Conservation (phyloP, 805 yeast genomes). For the Scheffersomyces stipitis region DNA sequence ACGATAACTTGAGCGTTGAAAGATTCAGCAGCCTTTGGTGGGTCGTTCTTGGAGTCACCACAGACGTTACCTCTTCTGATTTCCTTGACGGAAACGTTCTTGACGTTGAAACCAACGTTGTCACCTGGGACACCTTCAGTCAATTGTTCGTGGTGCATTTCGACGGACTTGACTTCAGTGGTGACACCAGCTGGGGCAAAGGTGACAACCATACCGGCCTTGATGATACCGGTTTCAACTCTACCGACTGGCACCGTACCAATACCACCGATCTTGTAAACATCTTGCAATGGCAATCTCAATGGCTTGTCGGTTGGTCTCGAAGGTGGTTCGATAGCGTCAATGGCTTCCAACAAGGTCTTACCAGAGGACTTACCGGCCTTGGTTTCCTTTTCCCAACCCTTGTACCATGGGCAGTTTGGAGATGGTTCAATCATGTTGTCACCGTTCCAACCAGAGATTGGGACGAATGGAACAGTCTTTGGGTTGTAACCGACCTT, state of each 20-base stretch:
- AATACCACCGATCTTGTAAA: conserved; percentile 90
- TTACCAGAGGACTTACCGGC: conserved; percentile 68
- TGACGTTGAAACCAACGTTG: conserved; percentile 88
- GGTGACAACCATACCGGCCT: conserved; percentile 87
- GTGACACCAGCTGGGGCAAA: conserved; percentile 91
- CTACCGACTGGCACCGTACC: conserved; percentile 94
- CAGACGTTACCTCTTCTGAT: conserved; percentile 91
- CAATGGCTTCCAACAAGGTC: conserved; percentile 84
- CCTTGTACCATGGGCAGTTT: conserved; percentile 88
- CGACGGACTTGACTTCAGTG: conserved; percentile 87
- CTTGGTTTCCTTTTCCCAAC: conserved; percentile 80
- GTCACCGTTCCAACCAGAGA: conserved; percentile 92
- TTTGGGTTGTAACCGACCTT: conserved; percentile 83
- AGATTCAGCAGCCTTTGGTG: conserved; percentile 76
- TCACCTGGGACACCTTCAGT: conserved; percentile 86
- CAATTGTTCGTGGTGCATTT: conserved; percentile 83
- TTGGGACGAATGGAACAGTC: conserved; percentile 85
- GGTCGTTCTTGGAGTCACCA: conserved; percentile 89
- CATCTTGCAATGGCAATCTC: conserved; percentile 88
- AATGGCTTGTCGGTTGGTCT: conserved; percentile 87
- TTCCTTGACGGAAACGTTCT: conserved; percentile 86
- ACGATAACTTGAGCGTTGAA: conserved; percentile 82
- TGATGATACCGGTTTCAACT: conserved; percentile 89
- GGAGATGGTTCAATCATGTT: conserved; percentile 83
- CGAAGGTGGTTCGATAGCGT: conserved; percentile 74